Evolutionary conservation across 1,284 basidiomycete genomes (phyloP).

Genomic region (Malassezia furfur): DNA sequence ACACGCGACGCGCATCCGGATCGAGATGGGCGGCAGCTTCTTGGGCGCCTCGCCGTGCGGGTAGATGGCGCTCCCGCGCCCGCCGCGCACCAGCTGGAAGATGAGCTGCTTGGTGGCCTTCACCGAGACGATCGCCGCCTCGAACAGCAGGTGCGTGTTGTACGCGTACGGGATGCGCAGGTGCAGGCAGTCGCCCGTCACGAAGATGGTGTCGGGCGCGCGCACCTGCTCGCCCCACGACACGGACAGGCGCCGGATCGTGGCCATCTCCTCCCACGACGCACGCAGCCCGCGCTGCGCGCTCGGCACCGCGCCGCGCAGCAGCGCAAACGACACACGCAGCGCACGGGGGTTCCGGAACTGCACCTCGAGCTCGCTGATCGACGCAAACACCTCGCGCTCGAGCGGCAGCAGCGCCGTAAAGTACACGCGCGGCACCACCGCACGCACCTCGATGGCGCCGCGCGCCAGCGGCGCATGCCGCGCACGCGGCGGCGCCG

Average conservation of each 20-base stretch:
- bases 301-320: slow-evolving; percentile 51
- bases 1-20: slow-evolving; percentile 58
- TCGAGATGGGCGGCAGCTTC: slow-evolving; percentile 53
- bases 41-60: slow-evolving; percentile 42
- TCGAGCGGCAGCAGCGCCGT: slow-evolving; percentile 4
- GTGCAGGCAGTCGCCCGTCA: slow-evolving; percentile 61
- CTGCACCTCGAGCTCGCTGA: background rate
- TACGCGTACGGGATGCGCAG: slow-evolving; percentile 73
- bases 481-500: background rate
- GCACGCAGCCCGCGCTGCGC: slow-evolving; percentile 28
- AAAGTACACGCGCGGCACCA: slow-evolving; percentile 24
- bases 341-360: slow-evolving; percentile 20
- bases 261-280: slow-evolving; percentile 72
- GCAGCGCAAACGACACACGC: slow-evolving; percentile 44
- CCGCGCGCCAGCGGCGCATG: background rate
- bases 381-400: background rate
- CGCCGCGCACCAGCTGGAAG: slow-evolving; percentile 48
- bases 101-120: slow-evolving; percentile 51
- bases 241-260: slow-evolving; percentile 55
- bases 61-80: slow-evolving; percentile 31
- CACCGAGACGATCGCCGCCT: slow-evolving; percentile 49
- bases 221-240: slow-evolving; percentile 13
- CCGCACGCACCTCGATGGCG: background rate
- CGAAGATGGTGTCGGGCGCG: slow-evolving; percentile 28
- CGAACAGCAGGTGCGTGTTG: slow-evolving; percentile 55